Evolutionary conservation across 768 basidiomycete genomes (phyloP).

Genomic region (Mycena kentingensis): DNA sequence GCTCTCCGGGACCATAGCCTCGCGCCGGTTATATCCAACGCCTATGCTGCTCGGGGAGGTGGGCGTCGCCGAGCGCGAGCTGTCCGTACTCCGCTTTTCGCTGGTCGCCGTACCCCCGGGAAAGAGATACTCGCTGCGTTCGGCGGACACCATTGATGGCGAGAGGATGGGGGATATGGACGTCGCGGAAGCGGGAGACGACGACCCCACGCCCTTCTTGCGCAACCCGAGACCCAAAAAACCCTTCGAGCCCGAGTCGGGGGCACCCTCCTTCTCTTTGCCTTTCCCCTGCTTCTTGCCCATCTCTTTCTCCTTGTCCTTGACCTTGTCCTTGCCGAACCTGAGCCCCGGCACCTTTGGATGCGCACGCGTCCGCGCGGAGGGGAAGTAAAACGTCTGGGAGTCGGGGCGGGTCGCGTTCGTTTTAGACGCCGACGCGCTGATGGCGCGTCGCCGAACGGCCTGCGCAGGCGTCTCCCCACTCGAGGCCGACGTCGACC

Average conservation of each 20-base stretch:
- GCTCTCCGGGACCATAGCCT: neutral
- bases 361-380: conserved; percentile 20
- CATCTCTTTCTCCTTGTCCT: conserved; percentile 17
- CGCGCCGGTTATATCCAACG: neutral
- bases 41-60: no score
- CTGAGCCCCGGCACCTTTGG: conserved; percentile 17
- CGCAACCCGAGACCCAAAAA: conserved; percentile 11
- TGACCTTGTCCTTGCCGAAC: conserved; percentile 18
- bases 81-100: no score
- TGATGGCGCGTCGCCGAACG: no score
- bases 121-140: no score
- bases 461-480: neutral
- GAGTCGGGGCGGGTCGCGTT: neutral
- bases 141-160: neutral
- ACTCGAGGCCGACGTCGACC: conserved; percentile 8
- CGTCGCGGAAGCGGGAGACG: neutral
- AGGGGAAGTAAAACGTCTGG: conserved; percentile 16
- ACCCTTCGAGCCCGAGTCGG: neutral
- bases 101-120: no score
- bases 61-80: no score
- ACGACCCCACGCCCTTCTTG: conserved; percentile 6
- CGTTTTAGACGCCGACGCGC: neutral
- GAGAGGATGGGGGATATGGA: neutral
- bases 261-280: conserved; percentile 18
- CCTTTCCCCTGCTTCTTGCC: neutral